Conservation (phyloP, 2,329 filamentous ascomycete species). For the Dothistroma septosporum region DNA sequence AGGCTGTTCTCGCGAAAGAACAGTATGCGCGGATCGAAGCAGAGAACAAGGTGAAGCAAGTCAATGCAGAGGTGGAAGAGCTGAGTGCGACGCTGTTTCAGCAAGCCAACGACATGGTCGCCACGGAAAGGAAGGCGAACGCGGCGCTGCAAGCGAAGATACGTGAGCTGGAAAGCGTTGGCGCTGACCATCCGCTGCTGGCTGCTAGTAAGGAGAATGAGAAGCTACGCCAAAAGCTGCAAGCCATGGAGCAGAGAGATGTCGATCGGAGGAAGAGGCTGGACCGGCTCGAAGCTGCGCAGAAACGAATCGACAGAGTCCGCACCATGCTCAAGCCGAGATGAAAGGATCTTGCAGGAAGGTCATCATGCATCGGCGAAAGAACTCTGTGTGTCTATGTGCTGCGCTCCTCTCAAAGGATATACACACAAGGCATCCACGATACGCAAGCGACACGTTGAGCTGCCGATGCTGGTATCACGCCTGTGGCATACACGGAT, state of each 20-base stretch:
- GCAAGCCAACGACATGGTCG: slow-evolving; percentile 85
- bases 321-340: slow-evolving; percentile 53
- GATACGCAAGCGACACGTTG: too few relatives aligned
- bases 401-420: too few relatives aligned
- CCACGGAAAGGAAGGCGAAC: slow-evolving; percentile 65
- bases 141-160: slow-evolving; percentile 69
- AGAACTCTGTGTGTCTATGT: too few relatives aligned
- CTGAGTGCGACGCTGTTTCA: slow-evolving; percentile 70
- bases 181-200: slow-evolving; percentile 44
- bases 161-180: slow-evolving; percentile 61
- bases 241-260: slow-evolving; percentile 65
- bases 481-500: too few relatives aligned
- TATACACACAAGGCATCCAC: too few relatives aligned
- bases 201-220: slow-evolving; percentile 60
- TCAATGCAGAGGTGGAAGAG: slow-evolving; percentile 72
- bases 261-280: slow-evolving; percentile 64
- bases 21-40: slow-evolving; percentile 63
- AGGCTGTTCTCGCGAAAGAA: slow-evolving; percentile 62
- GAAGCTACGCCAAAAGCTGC: slow-evolving; percentile 66
- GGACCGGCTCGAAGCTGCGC: slow-evolving; percentile 66
- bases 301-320: slow-evolving; percentile 67
- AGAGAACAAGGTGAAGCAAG: slow-evolving; percentile 62
- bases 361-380: too few relatives aligned
- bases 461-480: too few relatives aligned
- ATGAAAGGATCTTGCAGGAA: slow-evolving; percentile 18